Evolutionary conservation across 2,329 filamentous ascomycete species (phyloP), one percentile per base, ranked within the genome.

Genomic region (Cadophora malorum): DNA sequence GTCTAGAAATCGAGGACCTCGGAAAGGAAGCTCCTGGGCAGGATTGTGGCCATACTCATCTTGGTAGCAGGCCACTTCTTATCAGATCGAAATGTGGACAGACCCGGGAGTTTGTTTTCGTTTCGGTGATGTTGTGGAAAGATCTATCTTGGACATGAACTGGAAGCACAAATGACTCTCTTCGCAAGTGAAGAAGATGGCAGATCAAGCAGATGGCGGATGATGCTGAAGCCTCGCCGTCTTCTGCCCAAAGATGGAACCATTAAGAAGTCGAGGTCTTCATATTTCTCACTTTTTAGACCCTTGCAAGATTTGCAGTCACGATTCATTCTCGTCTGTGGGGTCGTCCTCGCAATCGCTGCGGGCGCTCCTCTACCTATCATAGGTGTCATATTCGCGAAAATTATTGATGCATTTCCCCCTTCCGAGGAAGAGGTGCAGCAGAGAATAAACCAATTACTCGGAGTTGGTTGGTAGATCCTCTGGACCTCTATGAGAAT

Each of bases 281-380:
- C 82, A 9, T 86, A 85, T 71, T 78, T 84, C 64, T 78, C 80
- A 23, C 78, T 85, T 0, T 85, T 83, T 73, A 77, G 79, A 25
- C 79, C 81, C 10, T 72, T 85, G 69, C 79, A 82, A 41, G 79
- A 80, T 55, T 63, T 74, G n/a, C 72, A 76, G 31, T 83, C 69
- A 76, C 78, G 70, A 28, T 58, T 69, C 35, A 74, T 80, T 53
- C 72, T 84, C 35, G 67, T 79, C 59, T 74, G 77, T 61, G 83
- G 82, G 61, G 71, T 76, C 66, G 56, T 84, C 31, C 79, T 80
- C 64, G 83, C 86, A 64, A 84, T 86, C 55, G 85, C 82, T 31
- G 84, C 87, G n/a, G 88, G 88, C 58, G 82, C 87, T 4, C 88
- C 88, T 0, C 88, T 90, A 66, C 88, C 88, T 16, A 79, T 90